Conservation (phyloP, 148 eudicot species). For the Camellia sinensis region DNA sequence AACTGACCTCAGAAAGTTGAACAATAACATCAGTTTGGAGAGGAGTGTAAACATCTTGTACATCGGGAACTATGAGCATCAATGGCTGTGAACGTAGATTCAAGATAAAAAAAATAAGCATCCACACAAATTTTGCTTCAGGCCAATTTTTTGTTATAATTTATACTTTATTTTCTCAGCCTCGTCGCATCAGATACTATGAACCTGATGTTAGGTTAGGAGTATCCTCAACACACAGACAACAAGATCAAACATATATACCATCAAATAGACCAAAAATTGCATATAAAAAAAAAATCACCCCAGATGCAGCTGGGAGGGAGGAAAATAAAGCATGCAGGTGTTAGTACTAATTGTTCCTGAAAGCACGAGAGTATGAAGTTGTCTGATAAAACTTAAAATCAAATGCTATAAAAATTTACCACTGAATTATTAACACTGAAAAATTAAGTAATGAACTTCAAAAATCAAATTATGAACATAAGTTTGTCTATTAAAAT, state of each 20-base stretch:
- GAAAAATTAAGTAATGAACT: slow-evolving; percentile 68
- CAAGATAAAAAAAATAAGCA: slow-evolving; percentile 6
- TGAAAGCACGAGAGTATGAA: neutral
- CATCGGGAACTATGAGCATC: slow-evolving; percentile 99
- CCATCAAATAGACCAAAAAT: too few species aligned
- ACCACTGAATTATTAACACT: too few species aligned
- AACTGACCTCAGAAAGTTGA: slow-evolving; percentile 80
- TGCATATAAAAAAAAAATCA: too few species aligned
- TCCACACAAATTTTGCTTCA: neutral
- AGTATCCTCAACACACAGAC: neutral
- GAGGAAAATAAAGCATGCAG: neutral
- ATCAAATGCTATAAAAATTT: slow-evolving; percentile 37
- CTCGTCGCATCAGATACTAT: neutral
- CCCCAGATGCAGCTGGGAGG: neutral
- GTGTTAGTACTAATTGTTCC: neutral
- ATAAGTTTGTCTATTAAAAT: neutral
- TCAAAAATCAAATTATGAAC: slow-evolving; percentile 31
- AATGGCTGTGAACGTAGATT: slow-evolving; percentile 59
- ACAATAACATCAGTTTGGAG: slow-evolving; percentile 89
- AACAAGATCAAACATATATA: neutral
- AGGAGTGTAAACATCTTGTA: slow-evolving; percentile 97
- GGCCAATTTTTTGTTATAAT: neutral
- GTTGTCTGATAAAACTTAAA: neutral
- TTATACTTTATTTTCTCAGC: neutral
- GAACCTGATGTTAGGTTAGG: slow-evolving; percentile 4